A percentile compares a stretch with the other conserved stretches of the same genome.
phyloP scores from a whole-genome alignment of 1,284 basidiomycete species.

The Ganoderma lucidum region DNA sequence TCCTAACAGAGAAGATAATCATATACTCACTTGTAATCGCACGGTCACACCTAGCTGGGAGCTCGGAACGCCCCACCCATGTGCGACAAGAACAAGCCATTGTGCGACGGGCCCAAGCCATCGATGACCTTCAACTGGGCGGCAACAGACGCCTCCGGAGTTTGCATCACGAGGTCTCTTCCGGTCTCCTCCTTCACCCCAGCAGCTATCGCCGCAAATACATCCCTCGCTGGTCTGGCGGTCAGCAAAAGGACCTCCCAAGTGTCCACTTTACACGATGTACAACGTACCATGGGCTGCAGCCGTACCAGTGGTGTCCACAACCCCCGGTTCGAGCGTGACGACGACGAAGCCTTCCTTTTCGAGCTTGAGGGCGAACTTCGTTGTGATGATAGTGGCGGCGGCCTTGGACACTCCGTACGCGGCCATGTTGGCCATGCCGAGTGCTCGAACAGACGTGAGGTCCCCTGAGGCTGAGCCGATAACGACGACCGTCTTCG shows the following conservation, averaged over 20 bases:
- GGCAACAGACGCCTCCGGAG: not conserved
- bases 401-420: conserved; percentile 50
- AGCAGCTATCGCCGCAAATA: not conserved
- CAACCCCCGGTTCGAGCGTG: conserved; percentile 47
- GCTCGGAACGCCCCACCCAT: not conserved
- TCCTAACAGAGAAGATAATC: no score
- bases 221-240: not conserved
- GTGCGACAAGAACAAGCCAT: conserved; percentile 1
- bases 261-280: not conserved
- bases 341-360: conserved; percentile 48
- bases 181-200: not conserved
- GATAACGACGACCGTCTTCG: no score
- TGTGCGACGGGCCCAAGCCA: not conserved
- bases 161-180: not conserved
- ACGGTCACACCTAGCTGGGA: not conserved
- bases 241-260: not conserved
- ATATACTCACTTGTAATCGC: no score
- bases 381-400: conserved; percentile 47
- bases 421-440: conserved; percentile 28
- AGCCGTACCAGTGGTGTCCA: conserved; percentile 37
- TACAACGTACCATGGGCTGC: not conserved
- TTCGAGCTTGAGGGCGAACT: conserved; percentile 47
- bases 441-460: conserved; percentile 34
- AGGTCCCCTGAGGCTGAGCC: conserved; percentile 27
- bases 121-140: not conserved